Conservation (phyloP, 129 eudicot species). For the Pseudognaphalium luteoalbum region DNA sequence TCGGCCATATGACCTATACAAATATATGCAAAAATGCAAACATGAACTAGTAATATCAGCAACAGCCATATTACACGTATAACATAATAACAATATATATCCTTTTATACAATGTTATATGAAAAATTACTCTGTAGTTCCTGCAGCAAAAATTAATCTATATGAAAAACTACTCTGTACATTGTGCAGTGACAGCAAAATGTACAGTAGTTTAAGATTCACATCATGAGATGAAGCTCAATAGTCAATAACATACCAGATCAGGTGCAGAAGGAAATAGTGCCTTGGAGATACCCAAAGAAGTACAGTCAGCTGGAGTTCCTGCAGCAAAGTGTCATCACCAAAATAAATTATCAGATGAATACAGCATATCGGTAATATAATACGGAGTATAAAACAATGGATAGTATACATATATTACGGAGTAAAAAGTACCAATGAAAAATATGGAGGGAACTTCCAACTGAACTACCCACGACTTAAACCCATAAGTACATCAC, state of each 20-base stretch:
- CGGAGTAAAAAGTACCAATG: not conserved
- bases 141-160: no score
- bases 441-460: not conserved
- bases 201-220: not conserved
- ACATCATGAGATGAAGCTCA: not conserved
- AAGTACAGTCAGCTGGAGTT: slow-evolving; percentile 95
- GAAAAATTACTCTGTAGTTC: not conserved
- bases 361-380: not conserved
- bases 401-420: slow-evolving; percentile 66
- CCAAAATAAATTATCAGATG: not conserved
- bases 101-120: not conserved
- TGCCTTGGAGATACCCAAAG: slow-evolving; percentile 71
- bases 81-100: not conserved
- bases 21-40: not conserved
- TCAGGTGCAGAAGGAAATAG: slow-evolving; percentile 81
- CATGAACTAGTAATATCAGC: not conserved
- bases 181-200: not conserved
- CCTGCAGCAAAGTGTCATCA: slow-evolving; percentile 48
- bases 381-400: slow-evolving; percentile 14
- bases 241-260: slow-evolving; percentile 56
- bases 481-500: not conserved
- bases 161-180: not conserved
- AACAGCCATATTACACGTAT: not conserved
- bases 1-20: not conserved
- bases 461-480: not conserved